Evolutionary conservation across 495 filamentous ascomycete genomes (phyloP).

Genomic region (Lepidopterella palustris): DNA sequence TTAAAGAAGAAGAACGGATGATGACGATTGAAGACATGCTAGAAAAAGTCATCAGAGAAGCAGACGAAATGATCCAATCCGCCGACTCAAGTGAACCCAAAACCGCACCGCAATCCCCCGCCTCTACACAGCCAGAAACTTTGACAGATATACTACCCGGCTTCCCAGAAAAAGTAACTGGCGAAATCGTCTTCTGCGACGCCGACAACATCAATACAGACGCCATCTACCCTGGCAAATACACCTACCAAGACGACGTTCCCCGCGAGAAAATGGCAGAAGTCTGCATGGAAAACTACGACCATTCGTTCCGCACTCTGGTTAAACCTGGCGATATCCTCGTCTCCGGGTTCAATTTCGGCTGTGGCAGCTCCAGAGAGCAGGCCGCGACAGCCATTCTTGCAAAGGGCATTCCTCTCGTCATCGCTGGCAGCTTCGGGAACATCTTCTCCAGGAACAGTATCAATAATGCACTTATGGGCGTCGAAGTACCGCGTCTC

Average conservation of each 20-base stretch:
- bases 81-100: slow-evolving; percentile 37
- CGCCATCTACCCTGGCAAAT: slow-evolving; percentile 83
- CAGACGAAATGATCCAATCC: slow-evolving; percentile 55
- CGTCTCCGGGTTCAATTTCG: slow-evolving; percentile 86
- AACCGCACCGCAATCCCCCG: slow-evolving; percentile 8
- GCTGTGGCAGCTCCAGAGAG: slow-evolving; percentile 73
- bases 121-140: slow-evolving; percentile 1
- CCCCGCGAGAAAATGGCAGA: slow-evolving; percentile 70
- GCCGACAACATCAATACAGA: slow-evolving; percentile 73
- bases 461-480: slow-evolving; percentile 89
- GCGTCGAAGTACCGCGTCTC: slow-evolving; percentile 71
- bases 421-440: slow-evolving; percentile 77
- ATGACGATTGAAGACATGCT: slow-evolving; percentile 60
- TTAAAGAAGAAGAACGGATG: slow-evolving; percentile 53
- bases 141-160: slow-evolving; percentile 60
- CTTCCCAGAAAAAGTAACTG: slow-evolving; percentile 58
- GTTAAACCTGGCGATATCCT: slow-evolving; percentile 68
- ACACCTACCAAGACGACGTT: slow-evolving; percentile 84
- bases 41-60: slow-evolving; percentile 58
- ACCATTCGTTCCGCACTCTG: slow-evolving; percentile 55
- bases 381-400: slow-evolving; percentile 88
- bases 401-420: slow-evolving; percentile 75
- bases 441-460: slow-evolving; percentile 86
- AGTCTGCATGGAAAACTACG: slow-evolving; percentile 93
- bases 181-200: slow-evolving; percentile 66